phyloP scores from a whole-genome alignment of 495 filamentous ascomycete genomes.

The Penicillium salamii region DNA sequence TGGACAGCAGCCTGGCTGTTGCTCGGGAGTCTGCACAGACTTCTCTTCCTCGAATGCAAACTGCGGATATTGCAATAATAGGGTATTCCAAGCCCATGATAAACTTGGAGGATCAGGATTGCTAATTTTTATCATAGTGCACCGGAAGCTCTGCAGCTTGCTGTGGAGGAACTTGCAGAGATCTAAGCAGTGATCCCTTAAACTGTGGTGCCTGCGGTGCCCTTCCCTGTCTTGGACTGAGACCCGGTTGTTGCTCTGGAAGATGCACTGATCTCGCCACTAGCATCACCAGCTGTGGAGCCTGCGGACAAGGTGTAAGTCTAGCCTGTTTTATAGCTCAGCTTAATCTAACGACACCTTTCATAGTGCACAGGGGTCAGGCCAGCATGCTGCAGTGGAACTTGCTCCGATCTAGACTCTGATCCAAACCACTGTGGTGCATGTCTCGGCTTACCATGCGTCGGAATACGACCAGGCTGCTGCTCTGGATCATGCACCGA shows the following conservation, averaged over 20 bases:
- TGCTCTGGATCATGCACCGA: constrained; percentile 17
- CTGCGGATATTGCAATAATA: constrained; percentile 13
- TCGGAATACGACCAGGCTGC: constrained; percentile 11
- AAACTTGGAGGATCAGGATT: neutral
- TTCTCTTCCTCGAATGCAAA: constrained; percentile 5
- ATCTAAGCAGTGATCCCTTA: neutral
- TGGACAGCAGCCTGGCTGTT: constrained; percentile 15
- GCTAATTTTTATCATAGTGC: neutral
- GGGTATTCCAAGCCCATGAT: neutral
- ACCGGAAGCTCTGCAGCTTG: neutral
- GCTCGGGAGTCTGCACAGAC: constrained; percentile 12
- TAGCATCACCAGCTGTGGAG: neutral
- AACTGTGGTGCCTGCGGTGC: neutral
- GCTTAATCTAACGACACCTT: neutral
- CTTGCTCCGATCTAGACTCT: constrained; percentile 7
- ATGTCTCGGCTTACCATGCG: constrained; percentile 6
- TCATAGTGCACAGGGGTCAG: constrained; percentile 10
- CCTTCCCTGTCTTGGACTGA: neutral
- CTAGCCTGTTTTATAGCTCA: neutral
- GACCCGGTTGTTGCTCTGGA: neutral
- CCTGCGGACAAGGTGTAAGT: neutral
- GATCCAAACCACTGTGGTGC: constrained; percentile 9
- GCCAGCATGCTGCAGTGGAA: constrained; percentile 15
- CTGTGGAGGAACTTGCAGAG: neutral
- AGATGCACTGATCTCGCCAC: neutral